A percentile compares a stretch with the other conserved stretches of the same genome.
Evolutionary conservation across 2,329 filamentous ascomycete species (phyloP).

Genomic region (Elsinoe arachidis): DNA sequence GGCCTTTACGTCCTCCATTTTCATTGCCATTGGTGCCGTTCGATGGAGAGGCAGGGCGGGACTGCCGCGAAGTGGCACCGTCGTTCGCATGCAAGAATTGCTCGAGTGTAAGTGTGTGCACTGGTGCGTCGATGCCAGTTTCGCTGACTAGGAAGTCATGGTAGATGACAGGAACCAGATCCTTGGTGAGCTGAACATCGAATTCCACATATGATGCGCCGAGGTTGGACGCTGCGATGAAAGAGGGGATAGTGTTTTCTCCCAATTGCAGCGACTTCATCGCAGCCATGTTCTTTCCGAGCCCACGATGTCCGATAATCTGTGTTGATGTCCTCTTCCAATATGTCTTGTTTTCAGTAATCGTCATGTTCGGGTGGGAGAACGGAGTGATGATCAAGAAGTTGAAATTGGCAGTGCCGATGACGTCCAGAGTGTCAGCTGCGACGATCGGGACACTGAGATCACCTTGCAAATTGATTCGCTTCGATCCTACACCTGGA

Average conservation of each 20-base stretch:
- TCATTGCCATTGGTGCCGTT: slow-evolving; percentile 12
- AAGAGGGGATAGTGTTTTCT: slow-evolving; percentile 91
- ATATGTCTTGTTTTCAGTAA: slow-evolving; percentile 85
- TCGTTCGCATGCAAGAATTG: slow-evolving; percentile 87
- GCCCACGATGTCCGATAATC: slow-evolving; percentile 63
- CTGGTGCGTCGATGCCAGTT: slow-evolving; percentile 91
- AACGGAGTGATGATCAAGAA: slow-evolving; percentile 94
- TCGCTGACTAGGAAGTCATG: slow-evolving; percentile 98
- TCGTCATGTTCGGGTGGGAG: slow-evolving; percentile 83
- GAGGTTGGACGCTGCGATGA: slow-evolving; percentile 90
- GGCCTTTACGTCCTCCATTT: slow-evolving; percentile 19
- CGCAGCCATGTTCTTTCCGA: slow-evolving; percentile 82
- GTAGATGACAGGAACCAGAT: slow-evolving; percentile 95
- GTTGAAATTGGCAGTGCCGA: slow-evolving; percentile 93
- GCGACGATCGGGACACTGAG: slow-evolving; percentile 86
- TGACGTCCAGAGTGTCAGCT: slow-evolving; percentile 72
- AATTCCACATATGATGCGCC: slow-evolving; percentile 66
- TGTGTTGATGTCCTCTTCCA: slow-evolving; percentile 92
- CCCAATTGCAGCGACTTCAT: slow-evolving; percentile 86
- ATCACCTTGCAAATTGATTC: slow-evolving; percentile 89
- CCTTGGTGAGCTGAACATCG: slow-evolving; percentile 97
- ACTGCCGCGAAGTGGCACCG: slow-evolving; percentile 38
- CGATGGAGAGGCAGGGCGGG: slow-evolving; percentile 39
- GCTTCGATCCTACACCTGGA: slow-evolving; percentile 69
- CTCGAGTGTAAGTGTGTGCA: slow-evolving; percentile 88